These are phyloP conservation scores for Firmiana major DNA, from an alignment of 345 rosid species.

Conservation along the genomic window DNA sequence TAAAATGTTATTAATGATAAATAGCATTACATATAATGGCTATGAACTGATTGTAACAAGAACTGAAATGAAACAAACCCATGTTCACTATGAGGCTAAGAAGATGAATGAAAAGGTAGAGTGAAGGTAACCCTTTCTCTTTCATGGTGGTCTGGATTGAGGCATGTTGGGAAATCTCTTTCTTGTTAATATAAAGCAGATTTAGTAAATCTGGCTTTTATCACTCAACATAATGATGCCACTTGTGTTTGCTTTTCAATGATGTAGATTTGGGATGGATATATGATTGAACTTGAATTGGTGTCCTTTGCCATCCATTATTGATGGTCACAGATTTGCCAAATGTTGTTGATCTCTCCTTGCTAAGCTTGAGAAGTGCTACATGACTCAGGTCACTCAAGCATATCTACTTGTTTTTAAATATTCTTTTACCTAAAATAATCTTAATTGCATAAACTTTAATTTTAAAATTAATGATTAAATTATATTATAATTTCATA, in stretches of 20 bases:
- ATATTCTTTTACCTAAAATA: too few relatives aligned
- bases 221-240: background rate
- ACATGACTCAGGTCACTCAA: slow-evolving; percentile 23
- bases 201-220: background rate
- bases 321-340: background rate
- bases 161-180: background rate
- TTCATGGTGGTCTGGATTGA: background rate
- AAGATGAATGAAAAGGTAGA: too few relatives aligned
- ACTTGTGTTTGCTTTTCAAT: background rate
- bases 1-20: too few relatives aligned
- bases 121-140: too few relatives aligned
- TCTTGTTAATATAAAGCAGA: background rate
- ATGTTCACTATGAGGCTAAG: too few relatives aligned
- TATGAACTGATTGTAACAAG: too few relatives aligned
- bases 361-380: background rate
- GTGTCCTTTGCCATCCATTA: background rate
- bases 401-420: background rate
- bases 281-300: background rate
- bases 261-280: background rate
- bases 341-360: background rate
- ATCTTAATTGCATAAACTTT: too few relatives aligned
- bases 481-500: too few relatives aligned
- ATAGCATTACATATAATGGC: too few relatives aligned
- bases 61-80: too few relatives aligned
- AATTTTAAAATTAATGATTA: too few relatives aligned